Evolutionary conservation across 108 stramenopile genomes (phyloP).

Genomic region (Phaeodactylum tricornutum): DNA sequence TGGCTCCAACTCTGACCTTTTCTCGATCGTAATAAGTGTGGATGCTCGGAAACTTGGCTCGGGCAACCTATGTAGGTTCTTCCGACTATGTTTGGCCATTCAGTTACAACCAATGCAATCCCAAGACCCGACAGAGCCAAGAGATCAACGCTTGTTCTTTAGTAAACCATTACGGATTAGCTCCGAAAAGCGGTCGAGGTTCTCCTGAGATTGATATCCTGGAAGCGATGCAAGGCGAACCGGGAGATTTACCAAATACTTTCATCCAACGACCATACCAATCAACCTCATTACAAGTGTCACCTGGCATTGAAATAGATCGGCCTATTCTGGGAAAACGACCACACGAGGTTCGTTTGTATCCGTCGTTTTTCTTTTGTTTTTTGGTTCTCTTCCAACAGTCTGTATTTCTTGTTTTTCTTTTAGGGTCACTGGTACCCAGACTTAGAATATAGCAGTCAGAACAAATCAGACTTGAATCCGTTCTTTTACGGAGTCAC

Average conservation of each 20-base stretch:
- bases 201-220: slow-evolving; percentile 88
- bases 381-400: too few species aligned
- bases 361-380: too few species aligned
- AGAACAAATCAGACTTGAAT: slow-evolving; percentile 45
- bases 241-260: slow-evolving; percentile 51
- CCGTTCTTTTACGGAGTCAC: slow-evolving; percentile 86
- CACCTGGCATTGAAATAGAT: slow-evolving; percentile 36
- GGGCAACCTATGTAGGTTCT: slow-evolving; percentile 85
- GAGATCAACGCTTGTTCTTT: slow-evolving; percentile 70
- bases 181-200: slow-evolving; percentile 55
- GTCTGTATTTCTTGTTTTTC: too few species aligned
- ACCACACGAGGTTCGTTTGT: slow-evolving; percentile 34
- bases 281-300: slow-evolving; percentile 63
- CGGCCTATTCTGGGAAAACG: slow-evolving; percentile 37
- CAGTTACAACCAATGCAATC: slow-evolving; percentile 75
- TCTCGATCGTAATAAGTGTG: too few species aligned
- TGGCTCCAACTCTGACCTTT: too few species aligned
- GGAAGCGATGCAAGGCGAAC: slow-evolving; percentile 81
- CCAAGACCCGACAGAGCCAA: slow-evolving; percentile 48
- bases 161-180: slow-evolving; percentile 75
- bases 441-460: slow-evolving; percentile 55
- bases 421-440: slow-evolving; percentile 75
- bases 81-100: slow-evolving; percentile 87
- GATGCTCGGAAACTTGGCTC: slow-evolving; percentile 84
- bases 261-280: slow-evolving; percentile 75